Conservation (phyloP, 768 basidiomycete genomes). For the Hericium coralloides region DNA sequence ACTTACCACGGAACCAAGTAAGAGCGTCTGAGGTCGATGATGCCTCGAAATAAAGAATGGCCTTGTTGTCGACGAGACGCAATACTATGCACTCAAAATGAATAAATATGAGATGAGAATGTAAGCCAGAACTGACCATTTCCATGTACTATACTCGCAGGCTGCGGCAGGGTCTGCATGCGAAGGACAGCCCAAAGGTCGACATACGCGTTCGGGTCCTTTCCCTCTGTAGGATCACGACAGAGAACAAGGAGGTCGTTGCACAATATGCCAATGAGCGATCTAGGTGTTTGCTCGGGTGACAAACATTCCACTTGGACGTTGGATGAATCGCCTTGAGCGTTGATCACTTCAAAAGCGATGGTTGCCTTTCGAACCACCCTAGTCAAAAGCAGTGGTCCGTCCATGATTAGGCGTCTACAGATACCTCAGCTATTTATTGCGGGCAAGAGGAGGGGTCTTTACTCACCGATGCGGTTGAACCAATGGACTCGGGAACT, state of each 20-base stretch:
- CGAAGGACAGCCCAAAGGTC: conserved; percentile 96
- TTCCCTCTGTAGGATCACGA: conserved; percentile 75
- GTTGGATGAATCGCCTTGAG: conserved; percentile 67
- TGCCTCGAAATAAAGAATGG: conserved; percentile 83
- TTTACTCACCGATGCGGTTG: conserved; percentile 83
- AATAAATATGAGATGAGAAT: conserved; percentile 1
- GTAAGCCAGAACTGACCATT: conserved; percentile 42
- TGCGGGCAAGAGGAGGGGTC: background rate
- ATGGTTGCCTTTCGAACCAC: conserved; percentile 81
- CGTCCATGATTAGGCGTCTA: conserved; percentile 92
- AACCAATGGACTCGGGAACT: conserved; percentile 94
- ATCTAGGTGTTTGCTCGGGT: conserved; percentile 75
- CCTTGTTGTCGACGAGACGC: conserved; percentile 87
- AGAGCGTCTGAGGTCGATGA: conserved; percentile 77
- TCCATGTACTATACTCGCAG: conserved; percentile 83
- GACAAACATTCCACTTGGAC: conserved; percentile 89
- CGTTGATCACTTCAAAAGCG: conserved; percentile 71
- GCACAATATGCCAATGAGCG: conserved; percentile 77
- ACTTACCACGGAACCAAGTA: conserved; percentile 82
- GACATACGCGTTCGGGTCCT: conserved; percentile 63
- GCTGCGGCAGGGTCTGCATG: conserved; percentile 90
- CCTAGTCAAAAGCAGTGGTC: conserved; percentile 74
- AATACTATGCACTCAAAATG: conserved; percentile 40
- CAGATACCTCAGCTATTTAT: conserved; percentile 3
- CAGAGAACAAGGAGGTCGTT: conserved; percentile 92